Evolutionary conservation across 1,284 basidiomycete species (phyloP).

Genomic region (Apiotrichum porosum): DNA sequence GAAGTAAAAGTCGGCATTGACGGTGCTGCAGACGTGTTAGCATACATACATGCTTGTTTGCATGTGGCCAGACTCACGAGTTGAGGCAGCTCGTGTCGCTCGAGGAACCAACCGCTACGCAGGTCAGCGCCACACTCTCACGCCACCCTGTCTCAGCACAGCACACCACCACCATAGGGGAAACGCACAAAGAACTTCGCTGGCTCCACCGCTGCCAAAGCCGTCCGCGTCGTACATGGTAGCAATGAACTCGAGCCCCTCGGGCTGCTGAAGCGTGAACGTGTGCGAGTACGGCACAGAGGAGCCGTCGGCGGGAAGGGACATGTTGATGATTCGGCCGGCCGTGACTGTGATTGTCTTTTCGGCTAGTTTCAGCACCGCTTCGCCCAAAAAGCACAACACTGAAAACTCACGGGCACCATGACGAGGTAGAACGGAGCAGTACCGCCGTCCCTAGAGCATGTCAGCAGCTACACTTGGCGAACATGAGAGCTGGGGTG

Average conservation of each 20-base stretch:
- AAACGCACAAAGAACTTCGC: slow-evolving; percentile 32
- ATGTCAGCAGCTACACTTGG: slow-evolving; percentile 1
- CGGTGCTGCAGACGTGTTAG: slow-evolving; percentile 6
- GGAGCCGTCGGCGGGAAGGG: slow-evolving; percentile 25
- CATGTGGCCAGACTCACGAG: slow-evolving; percentile 8
- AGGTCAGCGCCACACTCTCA: background rate
- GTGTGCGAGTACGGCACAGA: slow-evolving; percentile 22
- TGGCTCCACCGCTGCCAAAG: slow-evolving; percentile 38
- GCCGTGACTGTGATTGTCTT: slow-evolving; percentile 24
- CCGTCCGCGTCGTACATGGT: slow-evolving; percentile 39
- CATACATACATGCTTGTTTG: background rate
- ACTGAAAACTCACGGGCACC: slow-evolving; percentile 34
- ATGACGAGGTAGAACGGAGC: slow-evolving; percentile 34
- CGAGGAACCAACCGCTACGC: slow-evolving; percentile 32
- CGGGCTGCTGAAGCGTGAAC: slow-evolving; percentile 30
- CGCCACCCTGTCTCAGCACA: too few species aligned
- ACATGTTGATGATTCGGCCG: slow-evolving; percentile 34
- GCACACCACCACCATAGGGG: too few species aligned
- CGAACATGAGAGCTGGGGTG: background rate
- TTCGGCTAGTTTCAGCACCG: background rate
- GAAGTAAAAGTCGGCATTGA: slow-evolving; percentile 33
- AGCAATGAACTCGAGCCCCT: slow-evolving; percentile 32
- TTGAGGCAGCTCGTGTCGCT: slow-evolving; percentile 28
- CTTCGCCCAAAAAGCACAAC: too few species aligned
- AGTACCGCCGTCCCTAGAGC: slow-evolving; percentile 34